A percentile compares a stretch with the other conserved stretches of the same genome.
Evolutionary conservation across 305 asterid species (phyloP).

Genomic region (Fraxinus paxiana): DNA sequence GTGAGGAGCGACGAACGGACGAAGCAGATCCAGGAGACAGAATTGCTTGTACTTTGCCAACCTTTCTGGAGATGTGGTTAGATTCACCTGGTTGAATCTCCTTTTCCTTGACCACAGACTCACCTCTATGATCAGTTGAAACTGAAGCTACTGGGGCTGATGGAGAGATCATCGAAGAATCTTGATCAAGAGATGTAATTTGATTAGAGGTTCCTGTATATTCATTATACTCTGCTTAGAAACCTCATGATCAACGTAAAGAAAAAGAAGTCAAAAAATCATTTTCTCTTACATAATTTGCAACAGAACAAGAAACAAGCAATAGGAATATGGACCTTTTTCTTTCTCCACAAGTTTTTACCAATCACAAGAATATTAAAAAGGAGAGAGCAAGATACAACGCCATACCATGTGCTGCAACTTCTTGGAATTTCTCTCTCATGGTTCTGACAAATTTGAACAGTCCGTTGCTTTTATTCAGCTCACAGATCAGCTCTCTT

Average conservation of each 20-base stretch:
- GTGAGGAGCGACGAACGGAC: conserved; percentile 62
- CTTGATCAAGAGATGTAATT: conserved; percentile 40
- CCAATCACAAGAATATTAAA: not conserved
- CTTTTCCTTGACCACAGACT: conserved; percentile 39
- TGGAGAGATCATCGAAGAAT: conserved; percentile 33
- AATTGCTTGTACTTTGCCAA: conserved; percentile 35
- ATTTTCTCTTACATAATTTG: not conserved
- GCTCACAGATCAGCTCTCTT: conserved; percentile 56
- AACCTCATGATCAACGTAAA: conserved; percentile 14
- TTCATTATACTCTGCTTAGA: conserved; percentile 27
- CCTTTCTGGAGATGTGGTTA: conserved; percentile 39
- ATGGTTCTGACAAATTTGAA: conserved; percentile 83
- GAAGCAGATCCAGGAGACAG: conserved; percentile 60
- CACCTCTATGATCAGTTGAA: conserved; percentile 52
- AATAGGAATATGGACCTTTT: not conserved
- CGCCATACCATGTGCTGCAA: conserved; percentile 54
- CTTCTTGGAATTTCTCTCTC: conserved; percentile 82
- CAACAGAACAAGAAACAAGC: not conserved
- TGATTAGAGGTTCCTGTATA: conserved; percentile 41
- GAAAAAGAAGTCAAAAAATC: not conserved
- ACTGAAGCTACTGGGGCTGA: conserved; percentile 65
- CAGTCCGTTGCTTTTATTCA: conserved; percentile 71
- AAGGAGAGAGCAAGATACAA: conserved; percentile 20
- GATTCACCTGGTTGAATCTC: conserved; percentile 39
- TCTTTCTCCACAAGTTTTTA: not conserved